Evolutionary conservation across 805 yeast genomes (phyloP).

Genomic region (Ogataea sp.): DNA sequence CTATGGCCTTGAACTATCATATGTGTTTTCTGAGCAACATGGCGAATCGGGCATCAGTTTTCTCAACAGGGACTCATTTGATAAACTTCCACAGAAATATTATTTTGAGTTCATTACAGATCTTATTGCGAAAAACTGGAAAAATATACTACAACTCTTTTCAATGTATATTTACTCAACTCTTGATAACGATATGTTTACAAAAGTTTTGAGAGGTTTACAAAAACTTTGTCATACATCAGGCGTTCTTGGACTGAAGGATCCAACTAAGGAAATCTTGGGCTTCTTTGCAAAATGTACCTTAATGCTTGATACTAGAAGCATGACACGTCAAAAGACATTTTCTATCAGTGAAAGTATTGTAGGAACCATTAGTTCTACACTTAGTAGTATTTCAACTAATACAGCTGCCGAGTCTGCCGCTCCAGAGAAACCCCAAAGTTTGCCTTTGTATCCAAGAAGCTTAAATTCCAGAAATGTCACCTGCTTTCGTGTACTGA

Average conservation of each 20-base stretch:
- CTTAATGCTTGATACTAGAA: constrained; percentile 29
- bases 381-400: constrained; percentile 28
- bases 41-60: constrained; percentile 10
- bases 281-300: constrained; percentile 37
- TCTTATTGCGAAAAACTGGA: constrained; percentile 29
- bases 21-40: constrained; percentile 2
- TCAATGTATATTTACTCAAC: constrained; percentile 53
- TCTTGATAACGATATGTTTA: constrained; percentile 65
- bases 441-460: constrained; percentile 28
- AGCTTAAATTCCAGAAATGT: constrained; percentile 59
- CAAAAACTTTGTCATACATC: constrained; percentile 79
- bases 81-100: constrained; percentile 5
- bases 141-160: constrained; percentile 34
- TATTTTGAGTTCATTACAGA: constrained; percentile 12
- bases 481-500: constrained; percentile 68
- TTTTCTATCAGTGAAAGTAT: constrained; percentile 41
- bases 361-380: constrained; percentile 42
- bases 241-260: constrained; percentile 57
- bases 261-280: constrained; percentile 51
- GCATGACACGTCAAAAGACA: constrained; percentile 25
- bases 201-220: constrained; percentile 56
- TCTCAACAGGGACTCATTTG: constrained; percentile 13
- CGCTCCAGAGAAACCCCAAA: constrained; percentile 3
- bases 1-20: constrained; percentile 36
- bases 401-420: constrained; percentile 18